These are phyloP conservation scores for Cladosporium sp. DNA, from an alignment of 2,329 filamentous ascomycete species.

Conservation along the genomic window DNA sequence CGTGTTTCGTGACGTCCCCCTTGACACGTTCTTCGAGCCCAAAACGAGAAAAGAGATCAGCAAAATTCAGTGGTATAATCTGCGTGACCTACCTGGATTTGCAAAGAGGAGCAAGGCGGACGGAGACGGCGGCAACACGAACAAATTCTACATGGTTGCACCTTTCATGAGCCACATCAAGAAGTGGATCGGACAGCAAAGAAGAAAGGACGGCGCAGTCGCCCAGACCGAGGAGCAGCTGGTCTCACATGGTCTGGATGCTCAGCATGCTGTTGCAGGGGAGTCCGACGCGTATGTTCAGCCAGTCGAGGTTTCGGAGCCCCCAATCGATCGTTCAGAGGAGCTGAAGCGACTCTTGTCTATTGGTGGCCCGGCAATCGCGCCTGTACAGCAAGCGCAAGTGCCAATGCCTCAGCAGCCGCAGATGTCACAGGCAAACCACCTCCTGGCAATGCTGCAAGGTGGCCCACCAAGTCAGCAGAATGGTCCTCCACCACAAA, in stretches of 20 bases:
- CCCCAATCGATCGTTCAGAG: conserved; percentile 20
- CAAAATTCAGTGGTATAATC: conserved; percentile 90
- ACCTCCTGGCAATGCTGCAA: conserved; percentile 54
- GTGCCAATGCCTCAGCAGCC: background rate
- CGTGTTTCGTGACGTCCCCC: conserved; percentile 82
- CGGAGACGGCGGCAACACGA: conserved; percentile 60
- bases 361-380: conserved; percentile 28
- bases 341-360: conserved; percentile 50
- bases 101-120: conserved; percentile 64
- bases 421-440: conserved; percentile 42
- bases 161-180: conserved; percentile 82
- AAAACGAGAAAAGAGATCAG: conserved; percentile 95
- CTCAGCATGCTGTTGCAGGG: background rate
- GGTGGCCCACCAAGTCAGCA: conserved; percentile 28
- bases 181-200: conserved; percentile 85
- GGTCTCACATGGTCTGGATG: conserved; percentile 5
- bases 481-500: conserved; percentile 3
- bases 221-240: conserved; percentile 4
- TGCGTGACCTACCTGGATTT: conserved; percentile 80
- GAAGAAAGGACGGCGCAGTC: conserved; percentile 55
- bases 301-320: conserved; percentile 11
- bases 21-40: conserved; percentile 82
- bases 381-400: background rate
- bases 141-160: conserved; percentile 97
- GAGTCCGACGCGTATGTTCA: conserved; percentile 3